Conservation (phyloP, 176 grass and related monocot species). For the Poa pratensis region DNA sequence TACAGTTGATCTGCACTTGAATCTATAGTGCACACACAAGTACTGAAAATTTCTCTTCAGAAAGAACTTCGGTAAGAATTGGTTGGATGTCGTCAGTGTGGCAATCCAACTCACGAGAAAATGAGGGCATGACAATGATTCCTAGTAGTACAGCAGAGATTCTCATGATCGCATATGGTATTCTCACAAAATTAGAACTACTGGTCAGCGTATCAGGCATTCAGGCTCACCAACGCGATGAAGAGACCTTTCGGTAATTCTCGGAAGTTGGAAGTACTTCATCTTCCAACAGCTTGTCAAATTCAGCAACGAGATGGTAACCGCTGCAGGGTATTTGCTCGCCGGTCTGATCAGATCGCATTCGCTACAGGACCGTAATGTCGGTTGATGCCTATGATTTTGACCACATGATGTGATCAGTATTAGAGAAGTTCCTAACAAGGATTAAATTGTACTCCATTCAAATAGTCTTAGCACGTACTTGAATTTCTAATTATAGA, state of each 20-base stretch:
- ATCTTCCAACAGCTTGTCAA: background rate
- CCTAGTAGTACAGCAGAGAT: background rate
- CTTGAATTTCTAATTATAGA: background rate
- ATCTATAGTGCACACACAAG: background rate
- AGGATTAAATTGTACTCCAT: background rate
- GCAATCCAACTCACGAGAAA: background rate
- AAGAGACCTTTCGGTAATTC: background rate
- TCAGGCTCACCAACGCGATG: background rate
- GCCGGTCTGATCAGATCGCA: background rate
- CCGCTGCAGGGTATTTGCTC: background rate
- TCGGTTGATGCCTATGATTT: background rate
- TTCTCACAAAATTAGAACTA: background rate
- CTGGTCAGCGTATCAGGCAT: background rate
- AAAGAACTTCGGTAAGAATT: background rate
- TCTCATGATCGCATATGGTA: no score
- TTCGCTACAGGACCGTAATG: background rate
- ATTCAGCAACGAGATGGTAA: constrained; percentile 18
- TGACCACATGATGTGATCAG: background rate
- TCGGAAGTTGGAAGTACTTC: background rate
- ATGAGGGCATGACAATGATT: background rate
- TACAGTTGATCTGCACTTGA: constrained; percentile 6
- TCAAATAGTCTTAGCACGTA: background rate
- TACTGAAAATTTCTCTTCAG: background rate
- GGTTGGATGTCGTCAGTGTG: background rate
- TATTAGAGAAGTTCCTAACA: background rate